Conservation (phyloP, 176 grass and related monocot species). For the Oryza glaberrima region DNA sequence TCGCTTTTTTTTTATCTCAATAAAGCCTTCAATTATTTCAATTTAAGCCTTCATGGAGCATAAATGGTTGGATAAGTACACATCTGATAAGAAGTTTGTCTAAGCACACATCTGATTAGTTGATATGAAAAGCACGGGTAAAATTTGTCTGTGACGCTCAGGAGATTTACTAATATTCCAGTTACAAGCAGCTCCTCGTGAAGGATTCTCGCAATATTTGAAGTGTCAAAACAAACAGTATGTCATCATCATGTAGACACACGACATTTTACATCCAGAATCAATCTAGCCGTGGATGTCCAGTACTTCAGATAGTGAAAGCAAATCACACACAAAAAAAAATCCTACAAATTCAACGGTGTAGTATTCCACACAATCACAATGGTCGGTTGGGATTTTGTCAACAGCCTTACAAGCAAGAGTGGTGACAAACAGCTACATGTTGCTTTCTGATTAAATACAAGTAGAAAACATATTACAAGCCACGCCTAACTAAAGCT, state of each 20-base stretch:
- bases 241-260: neutral
- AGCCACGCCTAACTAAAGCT: neutral
- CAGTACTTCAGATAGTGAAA: too few relatives aligned
- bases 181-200: neutral
- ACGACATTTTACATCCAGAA: neutral
- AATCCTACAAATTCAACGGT: neutral
- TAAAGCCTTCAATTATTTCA: neutral
- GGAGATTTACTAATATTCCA: neutral
- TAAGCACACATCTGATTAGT: neutral
- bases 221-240: neutral
- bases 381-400: neutral
- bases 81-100: too few relatives aligned
- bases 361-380: neutral
- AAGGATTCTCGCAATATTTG: neutral
- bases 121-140: neutral
- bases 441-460: conserved; percentile 25
- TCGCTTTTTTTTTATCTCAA: too few relatives aligned
- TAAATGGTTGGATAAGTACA: neutral
- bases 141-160: neutral
- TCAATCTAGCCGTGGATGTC: neutral
- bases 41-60: neutral
- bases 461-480: neutral
- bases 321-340: too few relatives aligned
- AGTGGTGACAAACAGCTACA: conserved; percentile 5
- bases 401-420: neutral